These are phyloP conservation scores for Thymus quinquecostatus DNA, from an alignment of 257 asterid genomes.

Conservation along the genomic window DNA sequence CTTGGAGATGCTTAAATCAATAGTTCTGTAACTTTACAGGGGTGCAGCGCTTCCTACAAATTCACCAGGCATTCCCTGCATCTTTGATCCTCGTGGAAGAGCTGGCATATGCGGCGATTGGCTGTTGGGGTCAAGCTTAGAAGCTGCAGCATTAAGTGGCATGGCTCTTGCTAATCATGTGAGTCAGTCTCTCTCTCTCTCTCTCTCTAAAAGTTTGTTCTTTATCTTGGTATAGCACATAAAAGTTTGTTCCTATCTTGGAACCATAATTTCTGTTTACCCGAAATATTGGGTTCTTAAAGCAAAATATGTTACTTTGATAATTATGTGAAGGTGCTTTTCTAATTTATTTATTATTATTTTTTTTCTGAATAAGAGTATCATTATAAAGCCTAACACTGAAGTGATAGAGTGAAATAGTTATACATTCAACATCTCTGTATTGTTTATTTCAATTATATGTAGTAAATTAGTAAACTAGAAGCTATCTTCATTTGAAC, in stretches of 20 bases:
- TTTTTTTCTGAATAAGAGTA: neutral
- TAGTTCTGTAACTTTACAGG: slow-evolving; percentile 51
- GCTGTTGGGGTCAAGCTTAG: slow-evolving; percentile 90
- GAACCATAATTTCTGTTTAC: neutral
- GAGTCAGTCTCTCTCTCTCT: slow-evolving; percentile 31
- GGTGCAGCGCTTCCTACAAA: slow-evolving; percentile 98
- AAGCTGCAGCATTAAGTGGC: slow-evolving; percentile 94
- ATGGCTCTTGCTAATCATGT: slow-evolving; percentile 93
- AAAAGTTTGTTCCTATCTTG: neutral
- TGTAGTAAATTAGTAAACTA: neutral
- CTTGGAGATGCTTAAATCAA: slow-evolving; percentile 21
- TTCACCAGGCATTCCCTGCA: slow-evolving; percentile 81
- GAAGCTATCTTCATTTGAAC: neutral
- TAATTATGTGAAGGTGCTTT: slow-evolving; percentile 9
- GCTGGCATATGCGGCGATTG: slow-evolving; percentile 99
- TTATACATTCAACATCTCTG: neutral
- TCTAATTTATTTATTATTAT: neutral
- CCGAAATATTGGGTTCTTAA: neutral
- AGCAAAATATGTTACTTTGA: slow-evolving; percentile 2
- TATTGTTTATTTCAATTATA: slow-evolving; percentile 4
- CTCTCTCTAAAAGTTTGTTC: neutral
- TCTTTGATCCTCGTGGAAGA: slow-evolving; percentile 93
- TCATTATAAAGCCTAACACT: slow-evolving; percentile 1
- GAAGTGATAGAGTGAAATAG: neutral
- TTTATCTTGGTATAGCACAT: neutral